These are phyloP conservation scores for Solanum peruvianum DNA, from an alignment of 257 asterid species.

Conservation along the genomic window DNA sequence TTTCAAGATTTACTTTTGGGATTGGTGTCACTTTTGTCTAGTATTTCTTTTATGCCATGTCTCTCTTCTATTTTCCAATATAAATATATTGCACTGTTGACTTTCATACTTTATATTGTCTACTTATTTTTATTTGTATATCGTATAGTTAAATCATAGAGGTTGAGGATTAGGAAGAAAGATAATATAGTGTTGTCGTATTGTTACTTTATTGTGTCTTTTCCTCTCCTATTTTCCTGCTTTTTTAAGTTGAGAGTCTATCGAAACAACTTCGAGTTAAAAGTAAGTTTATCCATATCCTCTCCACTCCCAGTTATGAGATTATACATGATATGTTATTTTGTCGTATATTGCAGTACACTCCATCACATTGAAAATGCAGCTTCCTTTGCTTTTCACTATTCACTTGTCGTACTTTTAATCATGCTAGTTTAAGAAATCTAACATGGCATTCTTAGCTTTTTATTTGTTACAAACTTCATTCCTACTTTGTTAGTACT, in stretches of 20 bases:
- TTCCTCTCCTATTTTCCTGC: fast-evolving
- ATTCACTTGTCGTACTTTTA: not conserved
- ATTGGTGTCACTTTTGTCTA: not conserved
- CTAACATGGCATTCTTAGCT: not conserved
- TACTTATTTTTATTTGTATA: not conserved
- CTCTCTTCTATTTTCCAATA: not conserved
- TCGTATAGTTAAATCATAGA: not conserved
- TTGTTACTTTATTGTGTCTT: not conserved
- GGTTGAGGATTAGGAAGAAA: not conserved
- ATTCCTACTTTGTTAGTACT: not conserved
- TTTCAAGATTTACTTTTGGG: constrained; percentile 1
- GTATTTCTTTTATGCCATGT: not conserved
- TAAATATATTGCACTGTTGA: not conserved
- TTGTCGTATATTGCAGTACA: not conserved
- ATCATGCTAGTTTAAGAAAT: not conserved
- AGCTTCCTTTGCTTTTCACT: not conserved
- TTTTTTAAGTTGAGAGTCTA: not conserved
- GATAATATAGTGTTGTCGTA: not conserved
- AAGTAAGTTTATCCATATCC: too few relatives aligned
- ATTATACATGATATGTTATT: not conserved
- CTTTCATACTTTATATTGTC: not conserved
- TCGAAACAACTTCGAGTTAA: not conserved
- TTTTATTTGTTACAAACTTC: not conserved
- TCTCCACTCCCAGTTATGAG: not conserved
- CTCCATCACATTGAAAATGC: not conserved